These are phyloP conservation scores for Ogataea philodendri DNA, from an alignment of 805 yeast species.

Conservation along the genomic window DNA sequence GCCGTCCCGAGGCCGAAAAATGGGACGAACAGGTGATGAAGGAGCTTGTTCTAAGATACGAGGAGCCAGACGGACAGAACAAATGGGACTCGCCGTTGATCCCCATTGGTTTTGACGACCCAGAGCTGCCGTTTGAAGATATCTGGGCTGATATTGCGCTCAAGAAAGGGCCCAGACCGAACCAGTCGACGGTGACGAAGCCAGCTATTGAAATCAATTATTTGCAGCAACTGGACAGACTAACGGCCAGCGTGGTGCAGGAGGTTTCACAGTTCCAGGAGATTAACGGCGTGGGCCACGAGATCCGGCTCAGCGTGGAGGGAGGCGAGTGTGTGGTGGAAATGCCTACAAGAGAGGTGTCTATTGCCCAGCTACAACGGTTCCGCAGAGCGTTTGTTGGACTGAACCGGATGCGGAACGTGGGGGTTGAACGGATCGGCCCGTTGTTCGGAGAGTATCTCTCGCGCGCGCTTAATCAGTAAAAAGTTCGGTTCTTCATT, in stretches of 20 bases:
- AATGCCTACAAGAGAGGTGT: constrained; percentile 58
- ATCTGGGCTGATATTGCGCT: constrained; percentile 64
- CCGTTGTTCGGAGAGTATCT: constrained; percentile 78
- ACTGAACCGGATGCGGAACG: constrained; percentile 73
- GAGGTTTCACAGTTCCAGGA: constrained; percentile 64
- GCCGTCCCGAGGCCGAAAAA: constrained; percentile 30
- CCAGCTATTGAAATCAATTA: constrained; percentile 77
- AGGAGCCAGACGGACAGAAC: constrained; percentile 83
- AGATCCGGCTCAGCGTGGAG: constrained; percentile 42
- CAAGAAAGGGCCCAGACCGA: constrained; percentile 68
- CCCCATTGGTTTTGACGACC: constrained; percentile 59
- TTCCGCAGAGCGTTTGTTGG: constrained; percentile 79
- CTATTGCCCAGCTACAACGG: constrained; percentile 78
- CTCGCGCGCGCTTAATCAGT: constrained; percentile 53
- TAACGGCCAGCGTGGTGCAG: constrained; percentile 62
- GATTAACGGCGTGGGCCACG: constrained; percentile 46
- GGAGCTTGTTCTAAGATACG: constrained; percentile 79
- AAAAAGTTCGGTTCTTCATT: background rate
- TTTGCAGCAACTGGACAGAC: constrained; percentile 71
- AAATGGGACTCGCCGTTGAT: constrained; percentile 95
- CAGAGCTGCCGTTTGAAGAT: constrained; percentile 57
- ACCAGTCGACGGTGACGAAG: constrained; percentile 78
- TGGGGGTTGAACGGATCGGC: constrained; percentile 66
- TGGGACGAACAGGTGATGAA: constrained; percentile 69
- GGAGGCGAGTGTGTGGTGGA: constrained; percentile 43